Base-by-base conservation (phyloP, 2,329 filamentous ascomycete genomes). In the Epichloe coenophiala region DNA sequence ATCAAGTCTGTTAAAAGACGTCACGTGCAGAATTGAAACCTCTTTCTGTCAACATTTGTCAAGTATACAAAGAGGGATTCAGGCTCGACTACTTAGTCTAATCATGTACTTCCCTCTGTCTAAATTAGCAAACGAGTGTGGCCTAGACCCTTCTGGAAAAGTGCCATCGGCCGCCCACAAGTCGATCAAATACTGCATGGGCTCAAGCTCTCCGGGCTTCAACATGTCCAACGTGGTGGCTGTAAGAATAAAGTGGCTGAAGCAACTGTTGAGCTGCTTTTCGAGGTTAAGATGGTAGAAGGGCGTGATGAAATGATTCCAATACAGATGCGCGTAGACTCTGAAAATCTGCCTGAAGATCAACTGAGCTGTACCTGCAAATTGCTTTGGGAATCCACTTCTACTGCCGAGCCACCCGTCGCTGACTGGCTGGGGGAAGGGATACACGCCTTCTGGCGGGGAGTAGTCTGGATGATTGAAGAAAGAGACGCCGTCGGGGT, bases 281-380 rank as follows among this genome's bases (percentile, higher is more conserved):
- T 83, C 80, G 11, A 83, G 71, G 68, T 83, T 86, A 55, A 89
- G 75, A 64, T 88, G 82, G 69, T 86, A 88, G 68, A 88, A 87
- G 4, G 84, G 84, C 58, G 86, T 83, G 56, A 83, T 70, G 68
- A 86, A 97, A 68, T 96, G 90, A 51, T 88, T 86, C 77, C 93
- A 95, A 74, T 96, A 97, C 53, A 97, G 80, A 68, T 96, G 90
- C 44, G 91, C 84, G 63, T 96, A 96, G 59, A 95, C 89, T 53
- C 90, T 84, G 75, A 96, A 95, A 83, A 96, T 95, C 69, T 95
- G 90, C 59, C 88, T 84, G 72, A 95, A 88, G 60, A 95, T 90
- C 51, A 82, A 81, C 72, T 90, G 88, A 72, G 89, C 89, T 58
- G 94, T 88, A 56, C 81, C 78, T 58, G 87, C 75, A 65, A 95